phyloP scores from a whole-genome alignment of 2,329 filamentous ascomycete species.

The Pseudocercospora musae region DNA sequence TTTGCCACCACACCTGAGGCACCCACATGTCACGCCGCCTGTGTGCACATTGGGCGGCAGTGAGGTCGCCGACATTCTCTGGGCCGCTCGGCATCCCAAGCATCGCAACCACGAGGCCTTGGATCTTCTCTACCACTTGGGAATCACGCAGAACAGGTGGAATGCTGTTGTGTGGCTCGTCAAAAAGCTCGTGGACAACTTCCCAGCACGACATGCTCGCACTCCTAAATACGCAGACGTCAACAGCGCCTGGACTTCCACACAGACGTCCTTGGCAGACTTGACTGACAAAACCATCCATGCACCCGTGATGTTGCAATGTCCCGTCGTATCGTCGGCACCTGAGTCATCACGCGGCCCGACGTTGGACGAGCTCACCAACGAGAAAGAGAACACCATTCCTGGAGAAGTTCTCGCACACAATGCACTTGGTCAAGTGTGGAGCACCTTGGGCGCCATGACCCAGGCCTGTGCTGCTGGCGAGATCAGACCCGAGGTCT shows the following conservation, averaged over 20 bases:
- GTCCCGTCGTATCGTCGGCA: not conserved
- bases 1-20: conserved; percentile 23
- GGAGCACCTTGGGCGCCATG: conserved; percentile 47
- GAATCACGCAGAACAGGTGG: conserved; percentile 42
- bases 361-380: conserved; percentile 27
- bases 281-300: conserved; percentile 7
- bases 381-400: not conserved
- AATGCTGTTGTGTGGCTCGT: conserved; percentile 45
- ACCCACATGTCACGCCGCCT: conserved; percentile 9
- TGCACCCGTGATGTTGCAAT: not conserved
- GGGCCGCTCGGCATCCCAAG: conserved; percentile 23
- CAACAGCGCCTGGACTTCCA: conserved; percentile 12
- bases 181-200: conserved; percentile 41
- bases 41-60: conserved; percentile 11
- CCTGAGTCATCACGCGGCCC: not conserved
- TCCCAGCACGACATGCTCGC: conserved; percentile 10
- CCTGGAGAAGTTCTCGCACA: conserved; percentile 27
- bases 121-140: conserved; percentile 43
- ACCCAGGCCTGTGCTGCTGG: conserved; percentile 36
- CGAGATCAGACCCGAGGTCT: conserved; percentile 42
- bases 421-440: conserved; percentile 44
- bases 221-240: not conserved
- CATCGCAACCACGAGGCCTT: conserved; percentile 13
- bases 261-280: conserved; percentile 14
- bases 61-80: conserved; percentile 28